Percentiles rank a stretch among this genome's conserved stretches.
Evolutionary conservation across 2,329 filamentous ascomycete genomes (phyloP).

Genomic region (Cytospora chrysosperma): DNA sequence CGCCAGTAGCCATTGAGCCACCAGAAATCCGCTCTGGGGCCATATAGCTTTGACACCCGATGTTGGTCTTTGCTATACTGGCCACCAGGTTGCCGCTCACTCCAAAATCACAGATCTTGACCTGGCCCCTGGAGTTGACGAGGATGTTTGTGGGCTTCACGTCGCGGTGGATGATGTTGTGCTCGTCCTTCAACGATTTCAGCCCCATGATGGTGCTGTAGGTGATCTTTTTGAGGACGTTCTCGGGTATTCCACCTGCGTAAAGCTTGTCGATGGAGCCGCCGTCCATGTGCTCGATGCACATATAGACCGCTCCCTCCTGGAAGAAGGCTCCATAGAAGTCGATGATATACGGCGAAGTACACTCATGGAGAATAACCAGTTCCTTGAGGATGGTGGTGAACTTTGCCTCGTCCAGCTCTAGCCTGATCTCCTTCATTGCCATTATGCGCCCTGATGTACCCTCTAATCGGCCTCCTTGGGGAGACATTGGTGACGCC

Average conservation of each 20-base stretch:
- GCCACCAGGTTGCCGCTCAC: conserved; percentile 95
- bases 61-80: conserved; percentile 97
- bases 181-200: conserved; percentile 92
- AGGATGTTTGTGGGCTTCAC: conserved; percentile 99
- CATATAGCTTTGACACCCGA: conserved; percentile 99
- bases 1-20: conserved; percentile 70
- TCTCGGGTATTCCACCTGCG: conserved; percentile 83
- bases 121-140: conserved; percentile 81
- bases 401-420: conserved; percentile 95
- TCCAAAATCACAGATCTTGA: conserved; percentile 99
- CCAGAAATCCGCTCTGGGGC: conserved; percentile 93
- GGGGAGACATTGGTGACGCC: conserved; percentile 30
- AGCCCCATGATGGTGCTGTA: conserved; percentile 87
- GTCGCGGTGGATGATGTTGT: conserved; percentile 98
- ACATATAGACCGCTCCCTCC: conserved; percentile 98
- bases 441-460: conserved; percentile 86
- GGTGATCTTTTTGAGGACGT: conserved; percentile 84
- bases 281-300: conserved; percentile 99
- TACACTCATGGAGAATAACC: conserved; percentile 90
- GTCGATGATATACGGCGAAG: conserved; percentile 95
- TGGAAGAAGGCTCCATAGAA: conserved; percentile 99
- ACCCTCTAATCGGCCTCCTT: conserved; percentile 33
- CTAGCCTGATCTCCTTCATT: conserved; percentile 97
- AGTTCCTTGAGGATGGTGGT: conserved; percentile 96
- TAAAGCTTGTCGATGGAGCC: conserved; percentile 98